Conservation (phyloP, 176 grass and related monocot species). For the Oryza nivara region DNA sequence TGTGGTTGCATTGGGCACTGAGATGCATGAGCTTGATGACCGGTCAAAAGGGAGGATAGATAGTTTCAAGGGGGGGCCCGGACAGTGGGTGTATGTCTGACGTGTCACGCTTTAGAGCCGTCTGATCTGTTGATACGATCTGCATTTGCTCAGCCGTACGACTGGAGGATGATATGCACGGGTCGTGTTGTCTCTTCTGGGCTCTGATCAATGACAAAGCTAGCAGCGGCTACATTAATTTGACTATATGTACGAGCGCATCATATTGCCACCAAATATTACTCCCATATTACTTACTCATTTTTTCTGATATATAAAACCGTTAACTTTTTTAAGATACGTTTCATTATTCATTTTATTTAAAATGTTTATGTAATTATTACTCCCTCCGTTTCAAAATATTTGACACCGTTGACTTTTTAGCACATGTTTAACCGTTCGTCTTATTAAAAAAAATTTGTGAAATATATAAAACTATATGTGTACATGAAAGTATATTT, state of each 20-base stretch:
- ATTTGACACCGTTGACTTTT: too few relatives aligned
- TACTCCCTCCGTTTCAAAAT: too few relatives aligned
- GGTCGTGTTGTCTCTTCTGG: neutral
- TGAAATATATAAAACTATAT: too few relatives aligned
- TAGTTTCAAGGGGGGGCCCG: neutral
- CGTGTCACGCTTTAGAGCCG: conserved; percentile 14
- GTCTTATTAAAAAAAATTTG: too few relatives aligned
- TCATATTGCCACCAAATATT: too few relatives aligned
- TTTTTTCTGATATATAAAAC: too few relatives aligned
- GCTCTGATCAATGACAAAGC: neutral
- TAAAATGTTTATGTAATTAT: too few relatives aligned
- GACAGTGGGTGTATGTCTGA: neutral
- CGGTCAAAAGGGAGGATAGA: neutral
- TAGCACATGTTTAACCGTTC: too few relatives aligned
- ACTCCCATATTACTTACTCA: too few relatives aligned
- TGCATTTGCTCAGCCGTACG: neutral
- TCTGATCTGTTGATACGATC: conserved; percentile 3
- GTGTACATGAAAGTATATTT: too few relatives aligned
- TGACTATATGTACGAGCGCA: neutral
- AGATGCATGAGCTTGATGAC: conserved; percentile 2
- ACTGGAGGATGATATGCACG: neutral
- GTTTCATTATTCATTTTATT: too few relatives aligned
- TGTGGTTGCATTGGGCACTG: neutral
- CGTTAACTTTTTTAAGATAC: too few relatives aligned
- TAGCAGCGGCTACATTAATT: neutral